Percentiles rank a stretch among this genome's conserved stretches.
Evolutionary conservation across 176 grass and related monocot genomes (phyloP).

Genomic region (Saccharum officinarum): DNA sequence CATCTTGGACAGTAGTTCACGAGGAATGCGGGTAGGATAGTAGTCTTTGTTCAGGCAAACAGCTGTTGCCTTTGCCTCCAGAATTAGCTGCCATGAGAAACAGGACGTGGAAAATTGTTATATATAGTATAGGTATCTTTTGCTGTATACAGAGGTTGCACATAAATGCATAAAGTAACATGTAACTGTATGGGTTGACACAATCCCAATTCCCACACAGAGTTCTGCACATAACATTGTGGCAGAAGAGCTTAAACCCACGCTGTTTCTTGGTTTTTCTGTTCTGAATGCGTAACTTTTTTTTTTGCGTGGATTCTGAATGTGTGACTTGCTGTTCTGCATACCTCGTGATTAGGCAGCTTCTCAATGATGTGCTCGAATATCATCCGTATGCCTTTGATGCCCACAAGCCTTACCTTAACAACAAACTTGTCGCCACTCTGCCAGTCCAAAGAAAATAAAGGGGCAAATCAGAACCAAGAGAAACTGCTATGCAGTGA

Average conservation of each 20-base stretch:
- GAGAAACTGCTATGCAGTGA: background rate
- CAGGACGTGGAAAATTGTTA: background rate
- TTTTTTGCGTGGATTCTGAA: background rate
- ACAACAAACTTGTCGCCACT: slow-evolving; percentile 78
- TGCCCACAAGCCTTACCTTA: slow-evolving; percentile 62
- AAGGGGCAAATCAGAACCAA: slow-evolving; percentile 15
- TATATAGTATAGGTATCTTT: background rate
- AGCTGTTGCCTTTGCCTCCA: slow-evolving; percentile 66
- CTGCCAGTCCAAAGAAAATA: slow-evolving; percentile 48
- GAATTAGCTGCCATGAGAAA: slow-evolving; percentile 58
- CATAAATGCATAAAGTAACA: background rate
- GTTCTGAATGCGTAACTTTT: background rate
- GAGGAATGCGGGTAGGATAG: slow-evolving; percentile 65
- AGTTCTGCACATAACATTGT: background rate
- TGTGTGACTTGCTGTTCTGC: background rate
- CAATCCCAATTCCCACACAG: background rate
- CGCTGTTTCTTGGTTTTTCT: background rate
- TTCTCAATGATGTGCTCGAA: slow-evolving; percentile 79
- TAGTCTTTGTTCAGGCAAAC: slow-evolving; percentile 75
- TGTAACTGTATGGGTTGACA: background rate
- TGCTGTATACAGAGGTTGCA: background rate
- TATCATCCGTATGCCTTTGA: slow-evolving; percentile 62
- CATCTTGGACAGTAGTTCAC: slow-evolving; percentile 60
- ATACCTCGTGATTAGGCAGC: slow-evolving; percentile 71
- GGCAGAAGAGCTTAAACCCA: background rate